Percentiles rank a stretch among this genome's conserved stretches.
Evolutionary conservation across 257 asterid species (phyloP).

Genomic region (Forsythia viridissima): DNA sequence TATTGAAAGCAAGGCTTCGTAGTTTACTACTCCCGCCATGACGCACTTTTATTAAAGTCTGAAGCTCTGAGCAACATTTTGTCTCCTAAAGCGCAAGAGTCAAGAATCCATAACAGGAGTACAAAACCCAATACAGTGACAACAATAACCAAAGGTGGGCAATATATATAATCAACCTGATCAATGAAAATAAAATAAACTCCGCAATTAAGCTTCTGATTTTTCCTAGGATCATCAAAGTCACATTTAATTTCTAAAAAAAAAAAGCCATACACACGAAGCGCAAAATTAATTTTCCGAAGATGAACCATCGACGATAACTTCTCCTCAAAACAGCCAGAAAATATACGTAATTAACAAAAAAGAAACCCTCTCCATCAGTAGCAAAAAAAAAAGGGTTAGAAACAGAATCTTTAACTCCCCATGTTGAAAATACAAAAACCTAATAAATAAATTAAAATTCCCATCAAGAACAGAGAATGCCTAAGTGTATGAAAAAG

Average conservation of each 20-base stretch:
- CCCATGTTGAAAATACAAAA: background rate
- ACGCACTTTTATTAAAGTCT: background rate
- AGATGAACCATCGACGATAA: background rate
- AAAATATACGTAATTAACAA: background rate
- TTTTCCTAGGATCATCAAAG: background rate
- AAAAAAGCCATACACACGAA: background rate
- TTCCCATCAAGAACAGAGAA: background rate
- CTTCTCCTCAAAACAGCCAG: background rate
- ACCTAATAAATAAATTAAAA: background rate
- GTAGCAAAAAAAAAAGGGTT: background rate
- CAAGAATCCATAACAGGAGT: background rate
- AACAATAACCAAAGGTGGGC: background rate
- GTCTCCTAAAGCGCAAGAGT: background rate
- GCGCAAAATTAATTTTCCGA: background rate
- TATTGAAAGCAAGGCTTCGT: background rate
- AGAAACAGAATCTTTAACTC: background rate
- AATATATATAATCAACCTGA: background rate
- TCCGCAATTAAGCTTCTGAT: background rate
- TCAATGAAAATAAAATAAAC: background rate
- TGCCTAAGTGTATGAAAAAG: background rate
- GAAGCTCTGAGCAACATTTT: background rate
- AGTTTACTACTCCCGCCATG: background rate
- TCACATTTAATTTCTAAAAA: background rate
- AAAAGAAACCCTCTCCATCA: background rate
- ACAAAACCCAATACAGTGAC: background rate